These are phyloP conservation scores for Fusarium sp. DNA, from an alignment of 2,329 filamentous ascomycete species.

Conservation along the genomic window DNA sequence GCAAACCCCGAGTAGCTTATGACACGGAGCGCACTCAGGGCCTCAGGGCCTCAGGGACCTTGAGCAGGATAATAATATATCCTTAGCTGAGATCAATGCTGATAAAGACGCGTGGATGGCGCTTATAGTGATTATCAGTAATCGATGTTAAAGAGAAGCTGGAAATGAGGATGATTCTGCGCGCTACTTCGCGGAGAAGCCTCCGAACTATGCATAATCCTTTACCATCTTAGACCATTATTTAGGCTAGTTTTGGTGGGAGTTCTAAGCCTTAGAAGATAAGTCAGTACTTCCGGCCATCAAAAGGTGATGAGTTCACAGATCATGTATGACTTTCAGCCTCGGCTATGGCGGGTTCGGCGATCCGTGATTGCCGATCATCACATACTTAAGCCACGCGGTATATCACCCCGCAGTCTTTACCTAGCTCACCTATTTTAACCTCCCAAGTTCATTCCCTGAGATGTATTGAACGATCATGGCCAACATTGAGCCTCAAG, in stretches of 20 bases:
- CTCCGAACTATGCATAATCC: background rate
- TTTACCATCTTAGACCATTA: no score
- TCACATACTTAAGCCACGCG: background rate
- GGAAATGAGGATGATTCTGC: background rate
- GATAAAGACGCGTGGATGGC: no score
- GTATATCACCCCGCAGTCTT: background rate
- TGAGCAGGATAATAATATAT: no score
- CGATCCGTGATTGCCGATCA: background rate
- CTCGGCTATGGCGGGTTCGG: constrained; percentile 1
- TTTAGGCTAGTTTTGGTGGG: fast-evolving
- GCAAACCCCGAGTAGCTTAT: no score
- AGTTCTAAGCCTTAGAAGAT: background rate
- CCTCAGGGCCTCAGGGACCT: no score
- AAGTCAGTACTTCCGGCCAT: fast-evolving
- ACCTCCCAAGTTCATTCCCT: background rate
- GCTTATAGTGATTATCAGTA: no score
- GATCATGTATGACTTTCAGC: background rate
- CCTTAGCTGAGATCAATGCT: no score
- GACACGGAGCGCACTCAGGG: no score
- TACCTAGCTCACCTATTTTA: fast-evolving
- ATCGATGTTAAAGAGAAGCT: no score
- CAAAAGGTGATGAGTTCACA: fast-evolving
- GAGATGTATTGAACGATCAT: background rate
- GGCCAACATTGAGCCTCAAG: background rate
- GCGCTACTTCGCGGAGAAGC: background rate